A percentile compares a stretch with the other conserved stretches of the same genome.
Evolutionary conservation across 306 rosid genomes (phyloP).

Genomic region (Citrullus colocynthis): DNA sequence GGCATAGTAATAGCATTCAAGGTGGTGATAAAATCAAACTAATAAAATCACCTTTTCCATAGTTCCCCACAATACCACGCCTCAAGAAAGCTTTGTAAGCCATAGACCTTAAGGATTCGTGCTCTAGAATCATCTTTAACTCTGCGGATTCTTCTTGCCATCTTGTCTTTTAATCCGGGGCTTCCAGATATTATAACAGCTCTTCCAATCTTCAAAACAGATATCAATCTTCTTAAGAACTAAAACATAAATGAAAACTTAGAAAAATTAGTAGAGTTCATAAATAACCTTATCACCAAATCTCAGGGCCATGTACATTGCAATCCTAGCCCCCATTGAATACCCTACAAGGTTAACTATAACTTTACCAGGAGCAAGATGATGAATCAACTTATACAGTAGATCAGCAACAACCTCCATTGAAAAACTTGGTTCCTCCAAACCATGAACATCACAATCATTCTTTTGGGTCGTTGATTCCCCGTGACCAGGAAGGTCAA

Average conservation of each 20-base stretch:
- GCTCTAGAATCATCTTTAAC: conserved; percentile 85
- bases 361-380: conserved; percentile 46
- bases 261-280: conserved; percentile 5
- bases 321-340: conserved; percentile 92
- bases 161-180: conserved; percentile 69
- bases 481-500: conserved; percentile 95
- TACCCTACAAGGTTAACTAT: conserved; percentile 75
- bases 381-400: conserved; percentile 31
- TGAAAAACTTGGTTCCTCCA: conserved; percentile 31
- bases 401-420: conserved; percentile 49
- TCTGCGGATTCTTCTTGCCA: conserved; percentile 55
- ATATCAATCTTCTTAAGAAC: conserved; percentile 14
- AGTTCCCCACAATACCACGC: conserved; percentile 72
- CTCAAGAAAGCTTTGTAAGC: conserved; percentile 52
- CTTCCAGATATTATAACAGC: conserved; percentile 75
- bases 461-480: conserved; percentile 31
- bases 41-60: conserved; percentile 60
- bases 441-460: conserved; percentile 12
- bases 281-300: conserved; percentile 43
- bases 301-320: conserved; percentile 67
- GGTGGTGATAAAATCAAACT: conserved; percentile 7
- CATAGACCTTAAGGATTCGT: conserved; percentile 35
- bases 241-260: background rate
- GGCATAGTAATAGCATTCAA: background rate
- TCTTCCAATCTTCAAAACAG: conserved; percentile 52